Evolutionary conservation across 331 rosid genomes (phyloP).

Genomic region (Quercus lobata): DNA sequence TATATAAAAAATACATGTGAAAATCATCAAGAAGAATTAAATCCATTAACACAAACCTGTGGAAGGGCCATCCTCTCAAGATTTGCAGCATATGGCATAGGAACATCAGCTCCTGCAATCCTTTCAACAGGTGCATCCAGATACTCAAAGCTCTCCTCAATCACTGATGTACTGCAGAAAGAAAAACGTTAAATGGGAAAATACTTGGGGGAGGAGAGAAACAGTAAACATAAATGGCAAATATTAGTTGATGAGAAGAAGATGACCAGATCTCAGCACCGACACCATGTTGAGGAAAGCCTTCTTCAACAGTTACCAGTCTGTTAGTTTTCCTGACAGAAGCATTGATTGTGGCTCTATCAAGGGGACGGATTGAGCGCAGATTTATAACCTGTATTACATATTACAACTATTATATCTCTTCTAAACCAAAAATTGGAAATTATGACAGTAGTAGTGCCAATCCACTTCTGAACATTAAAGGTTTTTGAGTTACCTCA

Average conservation of each 20-base stretch:
- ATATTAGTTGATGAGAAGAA: neutral
- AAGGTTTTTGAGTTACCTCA: constrained; percentile 49
- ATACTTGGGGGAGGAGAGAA: neutral
- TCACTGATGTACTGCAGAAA: constrained; percentile 67
- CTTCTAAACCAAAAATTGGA: neutral
- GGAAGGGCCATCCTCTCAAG: constrained; percentile 97
- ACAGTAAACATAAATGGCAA: constrained; percentile 7
- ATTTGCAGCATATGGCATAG: constrained; percentile 97
- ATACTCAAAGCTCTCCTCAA: constrained; percentile 93
- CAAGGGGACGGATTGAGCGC: constrained; percentile 96
- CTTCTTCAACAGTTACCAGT: constrained; percentile 93
- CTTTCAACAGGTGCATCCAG: constrained; percentile 99
- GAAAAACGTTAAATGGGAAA: neutral
- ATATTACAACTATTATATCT: too few species aligned
- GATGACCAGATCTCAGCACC: constrained; percentile 96
- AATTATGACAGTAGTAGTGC: neutral
- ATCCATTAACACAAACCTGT: constrained; percentile 47
- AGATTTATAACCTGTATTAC: constrained; percentile 67
- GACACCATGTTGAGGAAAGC: constrained; percentile 98
- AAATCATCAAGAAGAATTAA: neutral
- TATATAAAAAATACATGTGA: neutral
- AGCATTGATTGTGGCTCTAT: constrained; percentile 79
- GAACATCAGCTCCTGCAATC: constrained; percentile 92
- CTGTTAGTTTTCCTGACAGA: constrained; percentile 96
- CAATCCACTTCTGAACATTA: neutral